phyloP scores from a whole-genome alignment of 805 yeast species.

The Yamadazyma endophytica region DNA sequence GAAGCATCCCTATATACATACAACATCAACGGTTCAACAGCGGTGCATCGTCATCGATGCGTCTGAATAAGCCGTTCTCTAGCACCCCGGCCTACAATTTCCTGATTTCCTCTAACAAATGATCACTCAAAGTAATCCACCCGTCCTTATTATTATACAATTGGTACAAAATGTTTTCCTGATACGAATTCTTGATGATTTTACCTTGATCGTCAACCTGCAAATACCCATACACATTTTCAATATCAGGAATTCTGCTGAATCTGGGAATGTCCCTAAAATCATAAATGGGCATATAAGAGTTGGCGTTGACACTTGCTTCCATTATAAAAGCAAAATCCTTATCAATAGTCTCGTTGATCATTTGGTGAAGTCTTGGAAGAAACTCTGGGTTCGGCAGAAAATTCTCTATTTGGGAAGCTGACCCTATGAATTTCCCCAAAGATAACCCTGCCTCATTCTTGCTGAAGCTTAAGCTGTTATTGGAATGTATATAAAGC shows the following conservation, averaged over 20 bases:
- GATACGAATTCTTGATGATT: slow-evolving; percentile 53
- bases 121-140: slow-evolving; percentile 49
- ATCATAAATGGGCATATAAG: slow-evolving; percentile 70
- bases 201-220: slow-evolving; percentile 51
- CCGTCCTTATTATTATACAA: slow-evolving; percentile 27
- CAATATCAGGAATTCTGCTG: slow-evolving; percentile 66
- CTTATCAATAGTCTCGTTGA: slow-evolving; percentile 21
- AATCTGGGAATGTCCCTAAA: slow-evolving; percentile 59
- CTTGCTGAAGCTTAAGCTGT: slow-evolving; percentile 9
- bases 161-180: slow-evolving; percentile 57
- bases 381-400: slow-evolving; percentile 26
- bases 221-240: slow-evolving; percentile 68
- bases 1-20: too few relatives aligned
- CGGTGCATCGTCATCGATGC: too few relatives aligned
- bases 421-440: slow-evolving; percentile 7
- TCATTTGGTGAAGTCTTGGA: slow-evolving; percentile 20
- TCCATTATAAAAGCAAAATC: slow-evolving; percentile 57
- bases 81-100: too few relatives aligned
- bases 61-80: too few relatives aligned
- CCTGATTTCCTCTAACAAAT: slow-evolving; percentile 36
- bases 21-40: too few relatives aligned
- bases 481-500: slow-evolving; percentile 8
- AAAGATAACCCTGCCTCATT: slow-evolving; percentile 5
- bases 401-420: slow-evolving; percentile 6
- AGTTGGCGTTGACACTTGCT: slow-evolving; percentile 47